Evolutionary conservation across 805 yeast species (phyloP).

Genomic region (Naumovozyma baii): DNA sequence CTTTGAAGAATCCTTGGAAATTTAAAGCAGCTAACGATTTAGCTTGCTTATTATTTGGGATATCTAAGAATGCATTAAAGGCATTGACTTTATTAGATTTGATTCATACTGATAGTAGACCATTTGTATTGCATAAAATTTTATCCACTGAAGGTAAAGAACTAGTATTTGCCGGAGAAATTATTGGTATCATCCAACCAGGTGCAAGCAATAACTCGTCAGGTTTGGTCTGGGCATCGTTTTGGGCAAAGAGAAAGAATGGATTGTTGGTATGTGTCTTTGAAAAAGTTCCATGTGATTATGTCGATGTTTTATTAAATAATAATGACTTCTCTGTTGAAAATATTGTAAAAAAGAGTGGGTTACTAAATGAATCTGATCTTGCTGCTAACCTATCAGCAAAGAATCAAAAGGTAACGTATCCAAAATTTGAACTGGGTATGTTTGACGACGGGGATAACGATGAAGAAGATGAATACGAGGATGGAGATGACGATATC

Average conservation of each 20-base stretch:
- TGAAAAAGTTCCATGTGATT: conserved; percentile 71
- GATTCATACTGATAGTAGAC: conserved; percentile 66
- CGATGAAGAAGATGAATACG: conserved; percentile 2
- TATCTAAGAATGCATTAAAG: conserved; percentile 52
- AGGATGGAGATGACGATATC: neutral
- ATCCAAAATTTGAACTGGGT: conserved; percentile 63
- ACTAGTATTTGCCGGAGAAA: conserved; percentile 70
- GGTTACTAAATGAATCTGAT: conserved; percentile 13
- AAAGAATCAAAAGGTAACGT: neutral
- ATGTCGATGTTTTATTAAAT: conserved; percentile 46
- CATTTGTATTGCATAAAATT: conserved; percentile 54
- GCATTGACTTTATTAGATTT: conserved; percentile 63
- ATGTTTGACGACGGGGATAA: neutral
- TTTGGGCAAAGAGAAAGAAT: conserved; percentile 80
- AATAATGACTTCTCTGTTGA: conserved; percentile 22
- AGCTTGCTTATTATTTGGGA: conserved; percentile 81
- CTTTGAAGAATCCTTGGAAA: conserved; percentile 63
- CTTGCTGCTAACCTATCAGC: conserved; percentile 45
- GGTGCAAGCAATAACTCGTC: conserved; percentile 32
- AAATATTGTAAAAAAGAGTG: conserved; percentile 19
- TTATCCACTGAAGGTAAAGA: conserved; percentile 32
- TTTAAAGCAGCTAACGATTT: conserved; percentile 81
- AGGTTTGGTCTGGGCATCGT: conserved; percentile 68
- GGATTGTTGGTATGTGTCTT: conserved; percentile 70
- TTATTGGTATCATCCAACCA: conserved; percentile 66